Percentiles rank a stretch among this genome's conserved stretches.
These are phyloP conservation scores for Hericium rajendrae DNA, from an alignment of 768 basidiomycete genomes.

Conservation along the genomic window DNA sequence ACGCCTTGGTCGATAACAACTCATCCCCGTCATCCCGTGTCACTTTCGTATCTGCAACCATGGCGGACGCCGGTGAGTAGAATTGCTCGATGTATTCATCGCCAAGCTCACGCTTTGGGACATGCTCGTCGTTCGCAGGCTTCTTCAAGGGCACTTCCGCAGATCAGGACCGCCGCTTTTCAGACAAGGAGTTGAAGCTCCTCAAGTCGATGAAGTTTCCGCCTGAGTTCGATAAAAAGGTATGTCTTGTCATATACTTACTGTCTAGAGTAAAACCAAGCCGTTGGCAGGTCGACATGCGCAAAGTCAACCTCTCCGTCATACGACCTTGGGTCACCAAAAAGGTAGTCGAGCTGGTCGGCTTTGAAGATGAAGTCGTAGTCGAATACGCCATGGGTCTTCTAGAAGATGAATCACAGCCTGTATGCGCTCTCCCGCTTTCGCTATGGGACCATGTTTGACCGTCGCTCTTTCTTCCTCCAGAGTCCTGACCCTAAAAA, in stretches of 20 bases:
- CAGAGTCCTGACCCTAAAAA: slow-evolving; percentile 88
- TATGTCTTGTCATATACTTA: slow-evolving; percentile 14
- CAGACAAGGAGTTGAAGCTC: slow-evolving; percentile 88
- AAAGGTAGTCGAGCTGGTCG: slow-evolving; percentile 82
- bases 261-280: neutral
- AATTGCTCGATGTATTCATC: neutral
- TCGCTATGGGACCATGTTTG: neutral
- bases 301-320: slow-evolving; percentile 88
- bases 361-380: slow-evolving; percentile 94
- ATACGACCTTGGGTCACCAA: slow-evolving; percentile 94
- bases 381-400: slow-evolving; percentile 95
- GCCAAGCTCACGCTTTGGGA: neutral
- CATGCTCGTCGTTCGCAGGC: slow-evolving; percentile 24
- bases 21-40: neutral
- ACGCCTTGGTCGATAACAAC: neutral
- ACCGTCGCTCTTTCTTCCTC: slow-evolving; percentile 1
- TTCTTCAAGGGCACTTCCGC: slow-evolving; percentile 89
- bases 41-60: neutral
- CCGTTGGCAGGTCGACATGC: slow-evolving; percentile 70
- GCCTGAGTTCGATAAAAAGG: slow-evolving; percentile 81
- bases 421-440: slow-evolving; percentile 39
- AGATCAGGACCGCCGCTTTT: slow-evolving; percentile 87
- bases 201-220: slow-evolving; percentile 90
- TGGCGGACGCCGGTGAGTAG: slow-evolving; percentile 14
- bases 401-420: slow-evolving; percentile 74